Conservation (phyloP, 345 rosid genomes). For the Psidium friedrichsthalianum region DNA sequence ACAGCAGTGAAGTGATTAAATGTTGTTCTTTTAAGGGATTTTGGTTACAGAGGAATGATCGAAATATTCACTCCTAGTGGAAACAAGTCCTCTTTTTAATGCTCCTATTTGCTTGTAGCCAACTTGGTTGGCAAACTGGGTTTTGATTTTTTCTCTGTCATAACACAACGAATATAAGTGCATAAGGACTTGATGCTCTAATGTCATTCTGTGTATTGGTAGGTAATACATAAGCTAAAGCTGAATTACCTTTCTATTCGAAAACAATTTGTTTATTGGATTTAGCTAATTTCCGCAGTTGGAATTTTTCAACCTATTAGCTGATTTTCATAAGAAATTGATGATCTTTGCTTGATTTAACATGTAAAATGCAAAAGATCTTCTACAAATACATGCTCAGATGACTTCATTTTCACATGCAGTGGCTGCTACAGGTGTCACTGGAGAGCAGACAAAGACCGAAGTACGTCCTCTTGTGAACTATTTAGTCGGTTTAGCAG, state of each 20-base stretch:
- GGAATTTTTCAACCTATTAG: neutral
- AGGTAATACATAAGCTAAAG: neutral
- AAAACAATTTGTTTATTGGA: neutral
- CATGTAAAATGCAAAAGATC: neutral
- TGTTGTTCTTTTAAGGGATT: neutral
- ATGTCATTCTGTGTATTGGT: neutral
- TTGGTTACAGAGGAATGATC: neutral
- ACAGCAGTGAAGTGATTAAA: neutral
- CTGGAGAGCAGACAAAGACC: constrained; percentile 3
- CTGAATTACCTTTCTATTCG: neutral
- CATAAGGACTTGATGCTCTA: neutral
- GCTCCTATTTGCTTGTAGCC: neutral
- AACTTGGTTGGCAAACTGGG: neutral
- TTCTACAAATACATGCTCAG: neutral
- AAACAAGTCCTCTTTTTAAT: neutral
- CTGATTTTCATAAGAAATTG: neutral
- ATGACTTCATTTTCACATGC: constrained; percentile 5
- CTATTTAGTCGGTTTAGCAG: neutral
- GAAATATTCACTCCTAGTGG: neutral
- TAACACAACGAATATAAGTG: neutral
- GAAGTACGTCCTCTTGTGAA: constrained; percentile 4
- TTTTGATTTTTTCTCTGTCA: neutral
- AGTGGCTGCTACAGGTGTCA: constrained; percentile 8
- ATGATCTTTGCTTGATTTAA: neutral
- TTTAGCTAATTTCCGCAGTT: neutral